phyloP scores from a whole-genome alignment of 1,139 yeast genomes.

The Candida albicans region DNA sequence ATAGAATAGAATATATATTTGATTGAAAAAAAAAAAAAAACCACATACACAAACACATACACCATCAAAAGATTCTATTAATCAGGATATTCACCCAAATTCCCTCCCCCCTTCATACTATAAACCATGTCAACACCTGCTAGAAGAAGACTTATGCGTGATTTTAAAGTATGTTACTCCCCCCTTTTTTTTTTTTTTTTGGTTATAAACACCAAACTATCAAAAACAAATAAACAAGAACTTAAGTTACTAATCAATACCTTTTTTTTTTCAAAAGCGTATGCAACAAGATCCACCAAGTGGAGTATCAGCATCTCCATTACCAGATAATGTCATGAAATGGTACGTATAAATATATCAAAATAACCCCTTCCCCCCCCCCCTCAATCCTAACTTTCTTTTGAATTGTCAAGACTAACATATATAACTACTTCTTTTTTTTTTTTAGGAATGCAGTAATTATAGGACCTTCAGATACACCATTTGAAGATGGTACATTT shows the following conservation, averaged over 20 bases:
- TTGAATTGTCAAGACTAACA: neutral
- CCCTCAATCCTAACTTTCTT: too few species aligned
- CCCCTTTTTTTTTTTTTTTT: too few species aligned
- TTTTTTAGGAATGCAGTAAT: slow-evolving; percentile 79
- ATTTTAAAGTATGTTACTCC: slow-evolving; percentile 69
- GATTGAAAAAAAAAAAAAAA: too few species aligned
- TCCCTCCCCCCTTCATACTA: too few species aligned
- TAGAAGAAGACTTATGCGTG: slow-evolving; percentile 97
- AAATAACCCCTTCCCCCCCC: neutral
- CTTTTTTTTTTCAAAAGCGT: slow-evolving; percentile 58
- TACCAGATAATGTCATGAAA: slow-evolving; percentile 95
- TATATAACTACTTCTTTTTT: slow-evolving; percentile 13
- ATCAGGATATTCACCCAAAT: too few species aligned
- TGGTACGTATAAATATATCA: slow-evolving; percentile 49
- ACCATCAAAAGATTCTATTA: too few species aligned
- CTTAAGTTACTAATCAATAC: neutral
- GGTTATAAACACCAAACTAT: neutral
- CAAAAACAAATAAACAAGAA: neutral
- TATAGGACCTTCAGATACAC: slow-evolving; percentile 97
- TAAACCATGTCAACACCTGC: slow-evolving; percentile 92
- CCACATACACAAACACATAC: too few species aligned
- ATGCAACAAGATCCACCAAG: slow-evolving; percentile 98
- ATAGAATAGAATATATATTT: too few species aligned
- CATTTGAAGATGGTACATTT: slow-evolving; percentile 97
- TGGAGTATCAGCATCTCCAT: slow-evolving; percentile 96